phyloP scores from a whole-genome alignment of 164 flowering plant species.

The Amborella trichopoda region DNA sequence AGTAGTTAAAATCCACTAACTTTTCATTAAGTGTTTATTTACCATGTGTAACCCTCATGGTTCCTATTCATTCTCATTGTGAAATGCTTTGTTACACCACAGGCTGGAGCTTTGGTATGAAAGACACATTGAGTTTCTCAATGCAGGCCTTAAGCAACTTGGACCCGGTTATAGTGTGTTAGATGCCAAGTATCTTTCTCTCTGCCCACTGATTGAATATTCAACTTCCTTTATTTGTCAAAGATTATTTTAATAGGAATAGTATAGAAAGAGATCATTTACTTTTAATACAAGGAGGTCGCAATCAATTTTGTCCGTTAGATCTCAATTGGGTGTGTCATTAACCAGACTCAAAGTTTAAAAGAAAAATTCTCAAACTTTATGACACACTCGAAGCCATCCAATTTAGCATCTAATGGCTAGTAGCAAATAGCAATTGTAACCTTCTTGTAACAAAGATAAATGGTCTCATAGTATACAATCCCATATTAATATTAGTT shows the following conservation, averaged over 20 bases:
- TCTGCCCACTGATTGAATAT: neutral
- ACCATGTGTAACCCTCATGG: neutral
- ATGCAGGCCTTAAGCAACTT: slow-evolving; percentile 40
- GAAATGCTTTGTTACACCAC: neutral
- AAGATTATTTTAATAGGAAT: neutral
- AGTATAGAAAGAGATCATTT: no score
- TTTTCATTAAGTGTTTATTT: neutral
- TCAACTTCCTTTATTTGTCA: neutral
- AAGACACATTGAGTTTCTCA: slow-evolving; percentile 47
- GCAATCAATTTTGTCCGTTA: neutral
- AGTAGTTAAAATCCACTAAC: neutral
- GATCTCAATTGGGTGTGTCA: neutral
- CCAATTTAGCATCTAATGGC: no score
- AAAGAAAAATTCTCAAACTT: no score
- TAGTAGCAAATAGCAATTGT: no score
- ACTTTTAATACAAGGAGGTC: neutral
- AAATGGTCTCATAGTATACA: no score
- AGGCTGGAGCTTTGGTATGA: slow-evolving; percentile 69
- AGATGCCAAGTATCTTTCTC: slow-evolving; percentile 57
- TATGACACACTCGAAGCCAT: no score
- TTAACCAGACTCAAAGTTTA: no score
- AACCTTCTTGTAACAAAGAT: no score
- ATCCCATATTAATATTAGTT: no score
- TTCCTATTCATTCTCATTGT: neutral
- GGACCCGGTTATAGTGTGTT: slow-evolving; percentile 45